Evolutionary conservation across 352 stramenopile species (phyloP).

Genomic region (Pythium myriotylum): DNA sequence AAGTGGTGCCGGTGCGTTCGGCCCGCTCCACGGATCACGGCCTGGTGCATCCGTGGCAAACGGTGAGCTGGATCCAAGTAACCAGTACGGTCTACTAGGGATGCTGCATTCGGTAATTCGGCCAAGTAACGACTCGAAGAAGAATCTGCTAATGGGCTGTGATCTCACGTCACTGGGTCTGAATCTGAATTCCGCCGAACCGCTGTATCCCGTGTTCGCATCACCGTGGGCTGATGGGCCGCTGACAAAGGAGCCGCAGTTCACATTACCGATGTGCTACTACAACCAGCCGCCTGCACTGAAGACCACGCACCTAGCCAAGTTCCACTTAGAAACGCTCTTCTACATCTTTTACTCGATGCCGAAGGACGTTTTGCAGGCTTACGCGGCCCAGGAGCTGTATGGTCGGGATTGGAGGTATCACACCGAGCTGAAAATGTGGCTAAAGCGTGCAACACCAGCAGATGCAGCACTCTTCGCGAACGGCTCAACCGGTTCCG

Average conservation of each 20-base stretch:
- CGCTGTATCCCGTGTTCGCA: slow-evolving; percentile 80
- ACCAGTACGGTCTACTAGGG: slow-evolving; percentile 78
- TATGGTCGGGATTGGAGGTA: slow-evolving; percentile 97
- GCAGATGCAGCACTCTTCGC: slow-evolving; percentile 63
- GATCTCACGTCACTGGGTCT: slow-evolving; percentile 83
- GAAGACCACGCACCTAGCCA: slow-evolving; percentile 97
- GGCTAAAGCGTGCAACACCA: slow-evolving; percentile 91
- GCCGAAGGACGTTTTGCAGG: slow-evolving; percentile 97
- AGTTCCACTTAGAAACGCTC: slow-evolving; percentile 98
- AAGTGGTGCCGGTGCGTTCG: slow-evolving; percentile 53
- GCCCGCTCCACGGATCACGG: slow-evolving; percentile 51
- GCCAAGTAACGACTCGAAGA: slow-evolving; percentile 65
- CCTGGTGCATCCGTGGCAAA: slow-evolving; percentile 22
- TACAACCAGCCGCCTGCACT: slow-evolving; percentile 95
- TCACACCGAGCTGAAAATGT: slow-evolving; percentile 96
- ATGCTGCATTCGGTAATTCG: slow-evolving; percentile 84
- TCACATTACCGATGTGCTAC: slow-evolving; percentile 84
- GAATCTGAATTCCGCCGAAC: slow-evolving; percentile 85
- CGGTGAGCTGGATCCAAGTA: slow-evolving; percentile 64
- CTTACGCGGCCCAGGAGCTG: slow-evolving; percentile 87
- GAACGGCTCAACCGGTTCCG: slow-evolving; percentile 31
- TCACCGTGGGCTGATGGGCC: slow-evolving; percentile 78
- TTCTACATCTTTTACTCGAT: slow-evolving; percentile 99
- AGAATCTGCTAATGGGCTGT: slow-evolving; percentile 76
- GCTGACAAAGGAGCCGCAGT: slow-evolving; percentile 82